Evolutionary conservation across 768 basidiomycete genomes (phyloP).

Genomic region (Gautieria morchelliformis): DNA sequence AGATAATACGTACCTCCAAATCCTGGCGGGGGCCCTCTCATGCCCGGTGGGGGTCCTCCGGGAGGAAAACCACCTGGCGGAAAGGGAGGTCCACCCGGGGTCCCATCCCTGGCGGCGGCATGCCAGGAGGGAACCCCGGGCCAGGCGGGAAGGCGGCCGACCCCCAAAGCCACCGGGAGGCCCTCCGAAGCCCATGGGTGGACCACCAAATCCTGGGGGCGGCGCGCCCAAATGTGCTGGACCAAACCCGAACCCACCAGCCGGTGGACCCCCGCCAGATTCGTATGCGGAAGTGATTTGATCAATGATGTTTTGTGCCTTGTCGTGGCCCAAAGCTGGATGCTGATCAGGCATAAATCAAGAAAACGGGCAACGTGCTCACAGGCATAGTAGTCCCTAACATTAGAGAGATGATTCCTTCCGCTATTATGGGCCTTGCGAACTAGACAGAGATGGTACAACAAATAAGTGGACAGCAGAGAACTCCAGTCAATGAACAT

Average conservation of each 20-base stretch:
- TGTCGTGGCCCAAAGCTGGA: constrained; percentile 22
- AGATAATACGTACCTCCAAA: constrained; percentile 34
- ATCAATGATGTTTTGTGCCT: constrained; percentile 94
- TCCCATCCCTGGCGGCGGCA: constrained; percentile 27
- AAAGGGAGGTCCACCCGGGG: constrained; percentile 65
- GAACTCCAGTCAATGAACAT: constrained; percentile 14
- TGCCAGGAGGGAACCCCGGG: constrained; percentile 18
- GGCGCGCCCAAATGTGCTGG: constrained; percentile 18
- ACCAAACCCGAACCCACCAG: constrained; percentile 53
- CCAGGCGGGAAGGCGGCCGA: constrained; percentile 70
- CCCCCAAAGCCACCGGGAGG: constrained; percentile 18
- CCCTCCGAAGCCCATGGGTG: constrained; percentile 26
- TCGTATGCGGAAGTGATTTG: constrained; percentile 91
- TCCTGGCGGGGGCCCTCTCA: constrained; percentile 29
- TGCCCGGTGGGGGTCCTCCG: constrained; percentile 27
- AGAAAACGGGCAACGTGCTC: constrained; percentile 15
- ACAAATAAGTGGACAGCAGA: neutral
- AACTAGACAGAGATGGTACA: constrained; percentile 37
- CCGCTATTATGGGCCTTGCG: constrained; percentile 98
- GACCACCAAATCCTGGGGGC: constrained; percentile 28
- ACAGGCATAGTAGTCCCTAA: constrained; percentile 97
- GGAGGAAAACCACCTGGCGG: constrained; percentile 45
- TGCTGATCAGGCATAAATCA: too few species aligned
- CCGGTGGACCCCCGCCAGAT: constrained; percentile 73
- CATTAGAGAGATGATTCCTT: constrained; percentile 92